Percentiles rank a stretch among this genome's conserved stretches.
Evolutionary conservation across 768 basidiomycete genomes (phyloP).

Genomic region (Boletus huronensis): DNA sequence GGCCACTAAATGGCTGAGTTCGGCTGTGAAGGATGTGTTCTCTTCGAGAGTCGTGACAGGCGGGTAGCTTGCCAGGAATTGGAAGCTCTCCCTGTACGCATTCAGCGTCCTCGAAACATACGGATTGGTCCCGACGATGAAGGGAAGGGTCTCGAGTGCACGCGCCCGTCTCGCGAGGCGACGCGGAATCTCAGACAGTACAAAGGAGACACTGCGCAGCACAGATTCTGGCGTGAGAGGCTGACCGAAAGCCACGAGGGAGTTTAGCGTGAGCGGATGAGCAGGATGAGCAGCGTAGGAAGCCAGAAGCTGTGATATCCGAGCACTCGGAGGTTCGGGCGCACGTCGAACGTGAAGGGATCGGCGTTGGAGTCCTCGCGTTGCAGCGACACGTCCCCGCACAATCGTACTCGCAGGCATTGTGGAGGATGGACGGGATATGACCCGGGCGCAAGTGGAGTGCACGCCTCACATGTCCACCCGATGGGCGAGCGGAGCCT

Average conservation of each 20-base stretch:
- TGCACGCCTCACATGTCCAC: neutral
- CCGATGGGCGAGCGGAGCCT: neutral
- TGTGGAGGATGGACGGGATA: neutral
- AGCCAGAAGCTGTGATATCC: slow-evolving; percentile 58
- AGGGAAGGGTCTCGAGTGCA: slow-evolving; percentile 73
- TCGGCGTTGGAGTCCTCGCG: slow-evolving; percentile 11
- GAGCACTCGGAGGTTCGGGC: slow-evolving; percentile 47
- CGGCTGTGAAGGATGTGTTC: slow-evolving; percentile 63
- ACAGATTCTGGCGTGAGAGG: slow-evolving; percentile 70
- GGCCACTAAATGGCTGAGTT: slow-evolving; percentile 68
- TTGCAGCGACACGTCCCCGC: neutral
- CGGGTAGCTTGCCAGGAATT: slow-evolving; percentile 64
- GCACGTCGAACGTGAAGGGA: slow-evolving; percentile 35
- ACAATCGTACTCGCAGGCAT: slow-evolving; percentile 7
- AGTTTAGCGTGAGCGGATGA: slow-evolving; percentile 68
- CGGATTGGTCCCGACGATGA: slow-evolving; percentile 87
- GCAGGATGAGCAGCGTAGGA: slow-evolving; percentile 60
- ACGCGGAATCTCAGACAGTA: slow-evolving; percentile 72
- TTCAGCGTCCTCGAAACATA: slow-evolving; percentile 71
- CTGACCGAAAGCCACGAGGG: slow-evolving; percentile 70
- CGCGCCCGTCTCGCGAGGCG: slow-evolving; percentile 72
- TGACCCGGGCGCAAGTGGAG: neutral
- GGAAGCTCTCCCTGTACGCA: slow-evolving; percentile 67
- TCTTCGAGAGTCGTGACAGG: slow-evolving; percentile 62
- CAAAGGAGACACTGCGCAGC: slow-evolving; percentile 69